Evolutionary conservation across 257 asterid species (phyloP).

Genomic region (Primulina tabacum): DNA sequence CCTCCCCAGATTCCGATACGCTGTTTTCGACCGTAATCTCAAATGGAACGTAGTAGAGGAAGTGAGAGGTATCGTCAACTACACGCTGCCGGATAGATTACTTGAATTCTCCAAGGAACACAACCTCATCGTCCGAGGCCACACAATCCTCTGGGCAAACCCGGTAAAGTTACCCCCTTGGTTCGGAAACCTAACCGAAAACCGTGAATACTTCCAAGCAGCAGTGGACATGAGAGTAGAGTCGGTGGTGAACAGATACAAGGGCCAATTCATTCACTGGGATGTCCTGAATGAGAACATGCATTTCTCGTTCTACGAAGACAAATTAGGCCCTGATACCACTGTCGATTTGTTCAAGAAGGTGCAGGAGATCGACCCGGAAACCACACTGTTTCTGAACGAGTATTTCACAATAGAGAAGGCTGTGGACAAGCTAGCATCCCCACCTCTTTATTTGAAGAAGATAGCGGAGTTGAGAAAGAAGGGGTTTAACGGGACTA

Average conservation of each 20-base stretch:
- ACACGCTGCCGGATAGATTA: slow-evolving; percentile 24
- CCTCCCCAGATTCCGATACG: slow-evolving; percentile 27
- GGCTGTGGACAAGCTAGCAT: not conserved
- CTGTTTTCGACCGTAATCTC: slow-evolving; percentile 33
- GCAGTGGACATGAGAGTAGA: not conserved
- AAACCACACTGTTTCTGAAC: slow-evolving; percentile 29
- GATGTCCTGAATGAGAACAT: slow-evolving; percentile 41
- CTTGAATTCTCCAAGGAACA: slow-evolving; percentile 19
- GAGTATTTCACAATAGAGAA: slow-evolving; percentile 34
- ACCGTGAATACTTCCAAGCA: not conserved
- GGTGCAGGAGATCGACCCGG: slow-evolving; percentile 29
- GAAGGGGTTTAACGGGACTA: slow-evolving; percentile 23
- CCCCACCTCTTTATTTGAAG: slow-evolving; percentile 31
- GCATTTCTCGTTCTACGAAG: slow-evolving; percentile 12
- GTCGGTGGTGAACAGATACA: slow-evolving; percentile 24
- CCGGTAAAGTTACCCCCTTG: slow-evolving; percentile 3
- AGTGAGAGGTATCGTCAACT: slow-evolving; percentile 7
- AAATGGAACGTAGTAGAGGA: slow-evolving; percentile 20
- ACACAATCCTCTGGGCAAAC: slow-evolving; percentile 35
- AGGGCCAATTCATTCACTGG: slow-evolving; percentile 34
- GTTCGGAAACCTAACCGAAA: not conserved
- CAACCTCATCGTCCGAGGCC: slow-evolving; percentile 29
- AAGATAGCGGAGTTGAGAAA: slow-evolving; percentile 21
- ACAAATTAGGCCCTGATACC: slow-evolving; percentile 11
- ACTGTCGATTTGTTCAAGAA: slow-evolving; percentile 13